Base-by-base conservation (phyloP, 768 basidiomycete species). In the Suillus bovinus region DNA sequence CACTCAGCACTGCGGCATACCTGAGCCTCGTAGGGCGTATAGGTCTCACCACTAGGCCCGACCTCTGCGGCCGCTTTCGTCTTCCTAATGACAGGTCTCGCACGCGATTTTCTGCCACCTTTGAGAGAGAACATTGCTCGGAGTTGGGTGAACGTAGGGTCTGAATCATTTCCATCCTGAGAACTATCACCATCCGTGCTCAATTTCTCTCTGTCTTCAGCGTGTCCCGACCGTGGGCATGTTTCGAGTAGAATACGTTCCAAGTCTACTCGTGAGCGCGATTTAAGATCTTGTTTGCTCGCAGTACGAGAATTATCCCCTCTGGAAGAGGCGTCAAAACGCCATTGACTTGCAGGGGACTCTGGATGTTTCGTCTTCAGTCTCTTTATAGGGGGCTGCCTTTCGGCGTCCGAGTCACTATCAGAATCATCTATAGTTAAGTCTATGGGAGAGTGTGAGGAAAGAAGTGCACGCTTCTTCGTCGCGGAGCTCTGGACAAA, bases 1-100 rank as follows among this genome's bases (percentile, higher is more conserved):
- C 9, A 56, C 36, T 31, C 14, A 61, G n/a, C 16, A 4, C n/a
- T n/a, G n/a, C 50, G 27, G 31, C 74, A 58, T 69, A 78, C 85
- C 74, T 94, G 93, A 53, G 85, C 74, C 72, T 95, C 93, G 27
- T 94, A 71, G 2, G 90, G 89, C 2, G 93, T 94, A 65, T 87
- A 94, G 11, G 86, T 57, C 70, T 88, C 70, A 0, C 91, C 92
- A 63, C 85, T 83, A 1, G 90, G 88, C 2, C 91, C 92, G 27
- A 88, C 63, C 10, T 41, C 62, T 62, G 81, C 81, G 33, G 75
- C 74, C 4, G 62, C 67, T 60, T 76, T 78, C 67, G 80, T 83
- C 27, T 66, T 64, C 16, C 41, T 63, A 16, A 64, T 60, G 52
- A 68, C 72, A 63, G 59, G 62, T 61, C 64, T 73, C 14, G 46